Conservation (phyloP, 257 asterid genomes). For the Orobanche coerulescens region DNA sequence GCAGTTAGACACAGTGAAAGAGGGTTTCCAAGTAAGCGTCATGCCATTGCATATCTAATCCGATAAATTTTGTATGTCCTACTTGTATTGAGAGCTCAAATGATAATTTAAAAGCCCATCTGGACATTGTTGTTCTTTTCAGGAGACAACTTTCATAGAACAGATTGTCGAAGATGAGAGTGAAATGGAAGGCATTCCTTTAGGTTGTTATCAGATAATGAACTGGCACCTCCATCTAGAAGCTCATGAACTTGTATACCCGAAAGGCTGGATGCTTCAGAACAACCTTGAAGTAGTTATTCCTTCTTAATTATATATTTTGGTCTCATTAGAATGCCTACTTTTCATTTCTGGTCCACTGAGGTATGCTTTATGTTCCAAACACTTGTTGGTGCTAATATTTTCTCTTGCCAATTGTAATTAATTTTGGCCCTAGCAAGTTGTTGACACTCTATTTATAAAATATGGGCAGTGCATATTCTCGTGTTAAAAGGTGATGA, state of each 20-base stretch:
- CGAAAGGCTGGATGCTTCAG: constrained; percentile 68
- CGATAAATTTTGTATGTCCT: not conserved
- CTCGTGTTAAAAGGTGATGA: constrained; percentile 14
- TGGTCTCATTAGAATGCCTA: constrained; percentile 19
- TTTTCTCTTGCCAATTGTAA: not conserved
- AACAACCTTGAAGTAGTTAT: constrained; percentile 55
- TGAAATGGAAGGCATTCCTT: constrained; percentile 88
- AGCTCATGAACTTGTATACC: constrained; percentile 43
- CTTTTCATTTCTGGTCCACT: constrained; percentile 18
- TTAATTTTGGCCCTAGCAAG: not conserved
- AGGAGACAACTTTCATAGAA: constrained; percentile 91
- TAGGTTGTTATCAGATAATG: constrained; percentile 48
- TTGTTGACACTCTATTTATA: not conserved
- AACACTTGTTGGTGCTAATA: not conserved
- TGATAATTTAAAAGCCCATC: not conserved
- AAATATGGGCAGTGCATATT: constrained; percentile 14
- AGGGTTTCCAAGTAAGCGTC: constrained; percentile 75
- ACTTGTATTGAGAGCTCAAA: constrained; percentile 3
- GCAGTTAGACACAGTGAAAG: constrained; percentile 79
- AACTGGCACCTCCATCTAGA: constrained; percentile 88
- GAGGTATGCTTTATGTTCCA: constrained; percentile 27
- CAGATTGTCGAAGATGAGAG: constrained; percentile 90
- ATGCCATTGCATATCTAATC: constrained; percentile 1
- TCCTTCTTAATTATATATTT: constrained; percentile 36
- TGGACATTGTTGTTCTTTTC: constrained; percentile 25